These are phyloP conservation scores for Aspergillaceae sp. DNA, from an alignment of 2,329 filamentous ascomycete species.

Conservation along the genomic window DNA sequence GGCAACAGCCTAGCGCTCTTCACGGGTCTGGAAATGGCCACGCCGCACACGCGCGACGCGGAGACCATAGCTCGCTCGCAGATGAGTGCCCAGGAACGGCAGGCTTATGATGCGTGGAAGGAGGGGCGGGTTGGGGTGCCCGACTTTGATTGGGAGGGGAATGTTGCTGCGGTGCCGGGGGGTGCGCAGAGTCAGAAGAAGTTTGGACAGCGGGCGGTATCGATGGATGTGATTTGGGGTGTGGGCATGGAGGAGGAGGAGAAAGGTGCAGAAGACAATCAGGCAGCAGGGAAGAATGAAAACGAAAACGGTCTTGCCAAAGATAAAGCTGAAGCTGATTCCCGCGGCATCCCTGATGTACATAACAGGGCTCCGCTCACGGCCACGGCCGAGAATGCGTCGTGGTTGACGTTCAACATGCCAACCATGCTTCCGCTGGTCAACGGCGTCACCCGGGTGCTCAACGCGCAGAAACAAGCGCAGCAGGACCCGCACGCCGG, in stretches of 20 bases:
- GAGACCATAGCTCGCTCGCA: slow-evolving; percentile 8
- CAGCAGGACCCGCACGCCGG: slow-evolving; percentile 4
- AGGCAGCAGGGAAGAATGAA: too few species aligned
- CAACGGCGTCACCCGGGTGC: slow-evolving; percentile 15
- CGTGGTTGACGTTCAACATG: slow-evolving; percentile 15
- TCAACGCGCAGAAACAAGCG: slow-evolving; percentile 9
- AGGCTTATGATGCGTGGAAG: slow-evolving; percentile 11
- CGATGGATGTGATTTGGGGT: slow-evolving; percentile 14
- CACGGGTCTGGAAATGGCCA: slow-evolving; percentile 10
- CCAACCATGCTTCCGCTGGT: slow-evolving; percentile 11
- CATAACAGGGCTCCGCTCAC: too few species aligned
- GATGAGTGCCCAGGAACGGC: slow-evolving; percentile 8
- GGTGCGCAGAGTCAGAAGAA: slow-evolving; percentile 12
- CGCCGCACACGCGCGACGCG: slow-evolving; percentile 2
- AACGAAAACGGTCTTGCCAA: neutral
- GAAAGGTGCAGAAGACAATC: too few species aligned
- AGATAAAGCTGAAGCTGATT: neutral
- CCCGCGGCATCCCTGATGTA: too few species aligned
- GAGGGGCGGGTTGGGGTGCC: slow-evolving; percentile 1
- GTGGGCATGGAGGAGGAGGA: too few species aligned
- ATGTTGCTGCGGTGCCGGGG: slow-evolving; percentile 9
- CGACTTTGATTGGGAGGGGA: slow-evolving; percentile 11
- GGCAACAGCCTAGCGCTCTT: slow-evolving; percentile 14
- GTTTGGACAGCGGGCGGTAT: slow-evolving; percentile 12
- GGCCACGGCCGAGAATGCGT: slow-evolving; percentile 16